Evolutionary conservation across 2,329 filamentous ascomycete species (phyloP).

Genomic region (Hyphodiscus sp.): DNA sequence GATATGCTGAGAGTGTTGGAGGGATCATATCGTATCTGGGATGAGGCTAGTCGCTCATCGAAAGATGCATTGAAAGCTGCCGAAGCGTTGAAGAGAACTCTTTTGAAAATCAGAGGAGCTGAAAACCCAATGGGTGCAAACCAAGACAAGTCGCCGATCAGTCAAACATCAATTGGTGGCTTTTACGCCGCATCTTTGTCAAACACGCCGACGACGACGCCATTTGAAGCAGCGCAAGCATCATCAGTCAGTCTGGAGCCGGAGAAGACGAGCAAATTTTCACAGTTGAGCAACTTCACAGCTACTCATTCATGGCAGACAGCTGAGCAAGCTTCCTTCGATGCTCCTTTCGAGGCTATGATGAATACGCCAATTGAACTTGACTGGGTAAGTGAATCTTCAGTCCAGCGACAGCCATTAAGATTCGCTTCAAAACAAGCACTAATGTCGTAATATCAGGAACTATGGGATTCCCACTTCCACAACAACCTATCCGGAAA

Average conservation of each 20-base stretch:
- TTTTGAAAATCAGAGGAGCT: conserved; percentile 15
- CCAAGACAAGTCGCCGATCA: neutral
- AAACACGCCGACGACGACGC: neutral
- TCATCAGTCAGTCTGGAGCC: neutral
- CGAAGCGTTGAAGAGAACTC: conserved; percentile 10
- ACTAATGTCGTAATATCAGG: conserved; percentile 2
- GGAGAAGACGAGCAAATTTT: neutral
- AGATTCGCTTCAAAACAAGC: neutral
- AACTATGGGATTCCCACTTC: conserved; percentile 16
- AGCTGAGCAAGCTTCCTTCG: neutral
- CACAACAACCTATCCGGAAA: conserved; percentile 5
- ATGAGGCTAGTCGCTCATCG: conserved; percentile 8
- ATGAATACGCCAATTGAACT: conserved; percentile 4
- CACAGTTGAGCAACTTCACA: neutral
- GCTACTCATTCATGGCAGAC: neutral
- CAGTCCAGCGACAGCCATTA: neutral
- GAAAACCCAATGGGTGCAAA: neutral
- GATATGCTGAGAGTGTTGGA: conserved; percentile 16
- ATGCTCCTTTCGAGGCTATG: neutral
- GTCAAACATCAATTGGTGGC: neutral
- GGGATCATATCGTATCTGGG: conserved; percentile 19
- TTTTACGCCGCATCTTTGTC: neutral
- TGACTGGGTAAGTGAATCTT: conserved; percentile 15
- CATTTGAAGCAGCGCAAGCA: neutral
- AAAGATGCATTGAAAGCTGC: conserved; percentile 20